Percentiles rank a stretch among this genome's conserved stretches.
Conservation (phyloP, 805 yeast species). For the Kazachstania martiniae region DNA sequence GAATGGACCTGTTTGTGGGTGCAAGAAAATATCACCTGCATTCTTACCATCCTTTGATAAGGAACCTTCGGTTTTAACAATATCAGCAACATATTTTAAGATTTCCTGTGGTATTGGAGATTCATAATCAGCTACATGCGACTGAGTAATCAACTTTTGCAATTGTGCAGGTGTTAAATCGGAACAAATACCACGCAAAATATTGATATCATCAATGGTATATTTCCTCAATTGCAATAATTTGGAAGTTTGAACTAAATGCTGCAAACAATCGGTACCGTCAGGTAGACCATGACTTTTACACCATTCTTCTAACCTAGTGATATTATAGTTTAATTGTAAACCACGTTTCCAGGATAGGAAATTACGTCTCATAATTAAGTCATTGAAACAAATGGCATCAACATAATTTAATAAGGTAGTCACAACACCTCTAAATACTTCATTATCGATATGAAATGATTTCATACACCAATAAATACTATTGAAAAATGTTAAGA, state of each 20-base stretch:
- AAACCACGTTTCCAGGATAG: conserved; percentile 96
- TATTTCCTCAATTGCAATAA: conserved; percentile 84
- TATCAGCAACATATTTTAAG: conserved; percentile 68
- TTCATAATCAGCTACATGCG: conserved; percentile 89
- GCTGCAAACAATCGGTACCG: conserved; percentile 74
- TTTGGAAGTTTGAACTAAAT: conserved; percentile 86
- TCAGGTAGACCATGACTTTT: conserved; percentile 85
- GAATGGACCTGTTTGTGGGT: conserved; percentile 61
- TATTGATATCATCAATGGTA: conserved; percentile 79
- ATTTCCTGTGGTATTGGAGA: conserved; percentile 80
- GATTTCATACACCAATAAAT: conserved; percentile 91
- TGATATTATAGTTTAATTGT: conserved; percentile 91
- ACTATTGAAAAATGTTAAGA: conserved; percentile 76
- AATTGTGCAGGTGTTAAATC: conserved; percentile 91
- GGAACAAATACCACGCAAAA: conserved; percentile 90
- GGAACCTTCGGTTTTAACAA: conserved; percentile 45
- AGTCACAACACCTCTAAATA: conserved; percentile 70
- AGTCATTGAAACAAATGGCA: conserved; percentile 88
- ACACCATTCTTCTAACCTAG: conserved; percentile 97
- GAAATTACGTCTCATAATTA: conserved; percentile 89
- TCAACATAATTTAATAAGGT: conserved; percentile 82
- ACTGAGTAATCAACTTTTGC: conserved; percentile 82
- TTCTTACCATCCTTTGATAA: conserved; percentile 33
- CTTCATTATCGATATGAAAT: conserved; percentile 76
- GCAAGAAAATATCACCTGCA: conserved; percentile 52